Base-by-base conservation (phyloP, 2,329 filamentous ascomycete species). In the Pseudopithomyces chartarum region DNA sequence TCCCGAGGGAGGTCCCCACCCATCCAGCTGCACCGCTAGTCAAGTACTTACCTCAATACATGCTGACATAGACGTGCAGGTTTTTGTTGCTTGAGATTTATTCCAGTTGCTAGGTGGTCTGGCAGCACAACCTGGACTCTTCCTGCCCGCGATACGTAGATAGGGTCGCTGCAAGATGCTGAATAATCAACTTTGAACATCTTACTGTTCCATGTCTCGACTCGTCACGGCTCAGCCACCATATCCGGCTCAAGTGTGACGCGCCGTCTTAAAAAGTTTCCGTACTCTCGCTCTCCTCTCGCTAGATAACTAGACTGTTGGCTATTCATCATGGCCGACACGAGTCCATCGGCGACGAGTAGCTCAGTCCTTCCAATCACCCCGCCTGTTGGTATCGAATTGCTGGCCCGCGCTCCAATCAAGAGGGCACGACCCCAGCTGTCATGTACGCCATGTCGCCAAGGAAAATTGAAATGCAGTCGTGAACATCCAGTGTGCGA, bases 401-500 rank as follows among this genome's bases (percentile, higher is more conserved):
- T 65, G 20, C 52, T 65, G 5, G 48, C 44, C 23, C 60, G 63
- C n/a, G 54, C 59, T 10, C 59, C 64, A 19, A 65, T 68, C 57
- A 66, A 62, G 43, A 56, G 66, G 51, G 66, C 64, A 2, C 51
- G 66, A 47, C 64, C 66, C 12, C 68, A 71, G 50, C 60, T 71
- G 22, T 65, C 61, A 42, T 71, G 68, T 47, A 64, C 59, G 19
- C 66, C 66, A 10, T 71, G 68, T 46, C 63, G 68, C 29, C 63
- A 67, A 46, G 68, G 68, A 13, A 71, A 71, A 52, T 62, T 71
- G 26, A 71, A 69, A 45, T 71, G 68, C 49, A 68, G 68, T 39
- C 62, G 68, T 36, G 61, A 62, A 38, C 68, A 71, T 29, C 68
- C 68, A 15, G 58, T 67, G 8, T 71, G 68, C 56, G 67, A 71